Percentiles rank a stretch among this genome's conserved stretches.
phyloP scores from a whole-genome alignment of 306 rosid species.

The Quillaja saponaria region DNA sequence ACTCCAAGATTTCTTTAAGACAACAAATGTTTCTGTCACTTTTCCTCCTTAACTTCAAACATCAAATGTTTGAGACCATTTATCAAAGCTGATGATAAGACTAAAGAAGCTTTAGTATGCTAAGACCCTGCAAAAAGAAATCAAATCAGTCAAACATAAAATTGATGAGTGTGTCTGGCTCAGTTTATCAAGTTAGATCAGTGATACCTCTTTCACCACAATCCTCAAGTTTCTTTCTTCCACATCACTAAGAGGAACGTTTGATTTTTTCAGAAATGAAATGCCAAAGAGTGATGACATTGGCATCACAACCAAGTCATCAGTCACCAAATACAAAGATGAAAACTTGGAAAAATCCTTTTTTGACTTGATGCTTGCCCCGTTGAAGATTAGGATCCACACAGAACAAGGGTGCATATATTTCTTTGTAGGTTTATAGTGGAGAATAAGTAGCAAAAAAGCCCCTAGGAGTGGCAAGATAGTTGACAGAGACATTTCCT shows the following conservation, averaged over 20 bases:
- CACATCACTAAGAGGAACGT: not conserved
- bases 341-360: not conserved
- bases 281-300: not conserved
- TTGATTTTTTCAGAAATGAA: not conserved
- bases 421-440: no score
- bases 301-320: slow-evolving; percentile 23
- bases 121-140: not conserved
- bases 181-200: no score
- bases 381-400: not conserved
- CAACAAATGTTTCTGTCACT: not conserved
- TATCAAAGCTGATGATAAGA: slow-evolving; percentile 13
- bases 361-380: not conserved
- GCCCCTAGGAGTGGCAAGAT: no score
- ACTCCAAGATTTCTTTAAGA: no score
- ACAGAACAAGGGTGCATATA: not conserved
- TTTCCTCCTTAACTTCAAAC: not conserved
- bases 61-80: not conserved
- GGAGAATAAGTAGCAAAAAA: no score
- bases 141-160: not conserved
- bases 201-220: not conserved
- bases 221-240: not conserved
- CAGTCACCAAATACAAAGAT: slow-evolving; percentile 19
- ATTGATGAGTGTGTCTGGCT: no score
- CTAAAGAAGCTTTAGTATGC: slow-evolving; percentile 15
- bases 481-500: no score